These are phyloP conservation scores for Globisporangium uncinulatum DNA, from an alignment of 352 stramenopile species.

Conservation along the genomic window DNA sequence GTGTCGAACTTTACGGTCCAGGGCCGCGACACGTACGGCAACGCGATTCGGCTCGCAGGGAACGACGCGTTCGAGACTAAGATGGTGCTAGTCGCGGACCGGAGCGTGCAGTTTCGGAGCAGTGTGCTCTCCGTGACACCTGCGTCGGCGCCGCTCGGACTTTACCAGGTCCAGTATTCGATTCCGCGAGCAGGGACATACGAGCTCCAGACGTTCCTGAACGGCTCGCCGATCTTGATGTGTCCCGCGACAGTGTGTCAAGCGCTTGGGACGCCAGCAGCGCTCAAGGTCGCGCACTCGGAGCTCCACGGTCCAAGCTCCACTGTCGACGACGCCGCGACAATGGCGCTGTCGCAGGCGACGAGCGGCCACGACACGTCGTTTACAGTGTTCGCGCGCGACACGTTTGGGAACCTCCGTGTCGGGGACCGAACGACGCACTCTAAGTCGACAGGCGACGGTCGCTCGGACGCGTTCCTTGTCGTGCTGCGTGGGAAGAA, in stretches of 20 bases:
- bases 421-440: slow-evolving; percentile 61
- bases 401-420: slow-evolving; percentile 93
- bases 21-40: slow-evolving; percentile 93
- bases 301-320: slow-evolving; percentile 84
- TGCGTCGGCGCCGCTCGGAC: slow-evolving; percentile 35
- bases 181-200: slow-evolving; percentile 89
- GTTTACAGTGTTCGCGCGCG: slow-evolving; percentile 85
- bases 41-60: slow-evolving; percentile 42
- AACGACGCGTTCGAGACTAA: slow-evolving; percentile 81
- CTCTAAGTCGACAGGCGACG: slow-evolving; percentile 69
- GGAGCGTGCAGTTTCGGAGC: slow-evolving; percentile 78
- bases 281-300: slow-evolving; percentile 86
- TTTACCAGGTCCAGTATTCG: slow-evolving; percentile 93
- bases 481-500: slow-evolving; percentile 64
- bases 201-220: slow-evolving; percentile 72
- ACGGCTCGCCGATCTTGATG: slow-evolving; percentile 85
- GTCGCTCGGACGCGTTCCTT: slow-evolving; percentile 90
- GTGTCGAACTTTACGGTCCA: slow-evolving; percentile 94
- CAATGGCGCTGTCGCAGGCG: slow-evolving; percentile 62
- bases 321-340: slow-evolving; percentile 73
- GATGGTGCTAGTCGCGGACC: slow-evolving; percentile 61
- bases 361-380: slow-evolving; percentile 81
- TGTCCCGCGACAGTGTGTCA: slow-evolving; percentile 68
- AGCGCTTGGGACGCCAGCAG: slow-evolving; percentile 42
- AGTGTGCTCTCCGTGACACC: slow-evolving; percentile 42